Conservation (phyloP, 345 rosid genomes). For the Iberis pinnata region DNA sequence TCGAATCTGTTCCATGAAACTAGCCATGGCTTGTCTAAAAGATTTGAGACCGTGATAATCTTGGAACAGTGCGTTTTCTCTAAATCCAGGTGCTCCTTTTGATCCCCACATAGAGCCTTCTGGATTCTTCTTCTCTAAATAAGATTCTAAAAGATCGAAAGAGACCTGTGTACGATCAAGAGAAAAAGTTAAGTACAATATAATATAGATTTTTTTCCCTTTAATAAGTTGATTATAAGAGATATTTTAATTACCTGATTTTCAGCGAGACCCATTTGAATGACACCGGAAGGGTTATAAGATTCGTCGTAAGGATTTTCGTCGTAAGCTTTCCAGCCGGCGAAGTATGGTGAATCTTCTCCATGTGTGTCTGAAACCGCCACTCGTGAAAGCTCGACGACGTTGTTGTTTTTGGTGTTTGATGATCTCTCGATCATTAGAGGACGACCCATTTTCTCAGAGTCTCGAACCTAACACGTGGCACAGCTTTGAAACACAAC, state of each 20-base stretch:
- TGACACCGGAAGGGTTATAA: conserved; percentile 60
- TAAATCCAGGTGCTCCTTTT: conserved; percentile 49
- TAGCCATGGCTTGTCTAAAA: conserved; percentile 43
- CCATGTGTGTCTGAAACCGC: conserved; percentile 67
- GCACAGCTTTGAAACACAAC: too few relatives aligned
- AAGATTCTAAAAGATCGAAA: conserved; percentile 58
- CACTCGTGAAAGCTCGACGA: too few relatives aligned
- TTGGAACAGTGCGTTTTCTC: conserved; percentile 75
- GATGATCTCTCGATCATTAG: too few relatives aligned
- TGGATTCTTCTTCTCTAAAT: conserved; percentile 54
- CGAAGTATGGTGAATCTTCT: conserved; percentile 66
- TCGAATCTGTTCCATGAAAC: conserved; percentile 60
- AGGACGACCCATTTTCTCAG: too few relatives aligned
- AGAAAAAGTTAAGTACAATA: too few relatives aligned
- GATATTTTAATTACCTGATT: conserved; percentile 57
- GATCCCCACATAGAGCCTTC: conserved; percentile 55
- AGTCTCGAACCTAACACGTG: too few relatives aligned
- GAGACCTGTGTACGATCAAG: conserved; percentile 43
- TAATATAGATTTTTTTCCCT: not conserved
- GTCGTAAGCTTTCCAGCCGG: conserved; percentile 74
- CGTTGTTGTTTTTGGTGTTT: too few relatives aligned
- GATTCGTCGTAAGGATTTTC: conserved; percentile 53
- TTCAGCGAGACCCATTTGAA: conserved; percentile 95
- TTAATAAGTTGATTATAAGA: not conserved
- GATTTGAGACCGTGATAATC: conserved; percentile 65